A percentile compares a stretch with the other conserved stretches of the same genome.
Evolutionary conservation across 192 early-diverging fungal species (phyloP).

Genomic region (Funneliformis mosseae): DNA sequence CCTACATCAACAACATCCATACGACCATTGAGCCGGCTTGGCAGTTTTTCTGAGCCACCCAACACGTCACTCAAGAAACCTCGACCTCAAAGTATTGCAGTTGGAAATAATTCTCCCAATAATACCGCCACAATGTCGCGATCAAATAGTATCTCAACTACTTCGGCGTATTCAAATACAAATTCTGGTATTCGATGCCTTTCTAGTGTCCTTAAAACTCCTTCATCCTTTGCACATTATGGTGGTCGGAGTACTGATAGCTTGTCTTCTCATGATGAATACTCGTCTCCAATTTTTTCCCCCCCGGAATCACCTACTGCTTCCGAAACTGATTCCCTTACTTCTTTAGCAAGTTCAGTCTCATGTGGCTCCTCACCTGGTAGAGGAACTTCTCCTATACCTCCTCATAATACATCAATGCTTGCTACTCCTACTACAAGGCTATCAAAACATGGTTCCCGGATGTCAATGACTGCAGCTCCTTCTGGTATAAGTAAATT

Average conservation of each 20-base stretch:
- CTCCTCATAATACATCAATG: background rate
- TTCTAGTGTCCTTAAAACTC: background rate
- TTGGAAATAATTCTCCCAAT: slow-evolving; percentile 7
- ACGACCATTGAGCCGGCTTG: background rate
- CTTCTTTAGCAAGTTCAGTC: slow-evolving; percentile 25
- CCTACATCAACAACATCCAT: background rate
- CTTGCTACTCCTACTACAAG: slow-evolving; percentile 2
- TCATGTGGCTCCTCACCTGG: slow-evolving; percentile 29
- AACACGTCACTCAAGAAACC: slow-evolving; percentile 5
- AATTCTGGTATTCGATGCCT: background rate
- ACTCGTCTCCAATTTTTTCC: slow-evolving; percentile 7
- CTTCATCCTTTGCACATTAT: background rate
- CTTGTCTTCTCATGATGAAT: slow-evolving; percentile 3
- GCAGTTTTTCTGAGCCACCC: background rate
- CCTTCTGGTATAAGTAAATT: slow-evolving; percentile 6
- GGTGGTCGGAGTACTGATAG: slow-evolving; percentile 24
- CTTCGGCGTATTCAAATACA: background rate
- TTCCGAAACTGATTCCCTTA: slow-evolving; percentile 28
- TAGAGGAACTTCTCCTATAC: slow-evolving; percentile 27
- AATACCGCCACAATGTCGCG: background rate
- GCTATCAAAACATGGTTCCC: background rate
- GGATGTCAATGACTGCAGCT: background rate
- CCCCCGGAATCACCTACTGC: slow-evolving; percentile 29
- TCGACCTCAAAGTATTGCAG: slow-evolving; percentile 2
- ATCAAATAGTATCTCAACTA: background rate